Base-by-base conservation (phyloP, 495 filamentous ascomycete species). In the Aspergillus conjunctus region DNA sequence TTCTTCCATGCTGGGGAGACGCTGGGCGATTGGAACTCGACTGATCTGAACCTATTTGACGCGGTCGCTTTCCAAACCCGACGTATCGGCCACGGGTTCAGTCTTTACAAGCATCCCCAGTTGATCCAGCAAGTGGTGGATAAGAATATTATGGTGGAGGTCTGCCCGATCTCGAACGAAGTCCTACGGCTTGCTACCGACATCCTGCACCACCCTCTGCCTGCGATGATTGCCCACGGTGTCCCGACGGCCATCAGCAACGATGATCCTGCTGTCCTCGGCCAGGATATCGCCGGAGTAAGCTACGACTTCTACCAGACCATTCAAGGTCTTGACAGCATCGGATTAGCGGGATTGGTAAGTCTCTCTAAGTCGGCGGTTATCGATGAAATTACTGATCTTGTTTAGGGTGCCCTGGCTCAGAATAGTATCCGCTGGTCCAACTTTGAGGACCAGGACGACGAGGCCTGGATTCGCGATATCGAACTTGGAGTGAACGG, bases 1-100 rank as follows among this genome's bases (percentile, higher is more conserved):
- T 66, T 69, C 54, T 65, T 69, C 59, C 67, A 69, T 18, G 67
- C 67, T 0, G 67, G 67, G 30, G 67, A 69, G 52, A 65, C 61
- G 0, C 61, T 69, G 0, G 67, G 64, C 1, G 67, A 69, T 48
- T 64, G 67, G 1, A 63, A 66, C 53, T 62, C 64, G 1, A 69
- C 67, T 7, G 67, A 69, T 18, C 39, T 49, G 6, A 69, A 69
- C 22, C 43, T 69, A 33, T 60, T 66, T 9, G 67, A 69, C 34
- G 67, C 67, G 0, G 31, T 69, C 1, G 44, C 66, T 0, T 63
- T 69, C 54, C 50, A 61, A 46, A 64, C 61, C 1, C 49, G 64
- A n/a, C 61, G 67, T 12, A 66, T 69, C 34, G 67, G 67, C 2
- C 67, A 69, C 37, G 67, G 67, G 1, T 69, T 66, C 54, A 62